A percentile compares a stretch with the other conserved stretches of the same genome.
phyloP scores from a whole-genome alignment of 805 yeast species.

The Metschnikowia dekortorum region DNA sequence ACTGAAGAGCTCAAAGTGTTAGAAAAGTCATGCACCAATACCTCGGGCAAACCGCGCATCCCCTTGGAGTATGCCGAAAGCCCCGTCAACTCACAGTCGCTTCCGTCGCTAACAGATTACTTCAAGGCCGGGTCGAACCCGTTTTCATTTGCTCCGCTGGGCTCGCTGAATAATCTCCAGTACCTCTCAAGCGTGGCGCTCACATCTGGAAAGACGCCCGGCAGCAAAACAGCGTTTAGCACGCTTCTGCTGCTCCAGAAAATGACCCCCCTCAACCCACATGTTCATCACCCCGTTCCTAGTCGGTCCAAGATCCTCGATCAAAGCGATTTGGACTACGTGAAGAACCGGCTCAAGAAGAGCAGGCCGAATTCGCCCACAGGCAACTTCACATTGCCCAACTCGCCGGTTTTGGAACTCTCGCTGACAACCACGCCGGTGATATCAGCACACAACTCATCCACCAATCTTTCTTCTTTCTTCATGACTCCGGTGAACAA shows the following conservation, averaged over 20 bases:
- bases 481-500: conserved; percentile 28
- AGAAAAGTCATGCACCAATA: conserved; percentile 20
- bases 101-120: conserved; percentile 50
- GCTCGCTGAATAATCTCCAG: conserved; percentile 20
- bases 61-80: conserved; percentile 6
- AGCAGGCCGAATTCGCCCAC: conserved; percentile 50
- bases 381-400: conserved; percentile 36
- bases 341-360: conserved; percentile 40
- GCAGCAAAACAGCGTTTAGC: conserved; percentile 27
- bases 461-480: conserved; percentile 34
- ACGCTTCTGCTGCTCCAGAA: conserved; percentile 51
- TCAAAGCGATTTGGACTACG: conserved; percentile 46
- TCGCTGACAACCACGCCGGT: conserved; percentile 38
- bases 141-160: conserved; percentile 10
- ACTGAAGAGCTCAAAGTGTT: conserved; percentile 48
- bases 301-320: conserved; percentile 24
- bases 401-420: conserved; percentile 40
- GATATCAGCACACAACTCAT: conserved; percentile 38
- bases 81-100: conserved; percentile 40
- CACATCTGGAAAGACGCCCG: conserved; percentile 21
- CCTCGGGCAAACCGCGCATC: neutral
- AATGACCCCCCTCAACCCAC: conserved; percentile 45
- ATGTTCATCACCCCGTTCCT: conserved; percentile 16
- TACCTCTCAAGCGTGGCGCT: conserved; percentile 40
- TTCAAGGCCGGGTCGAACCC: conserved; percentile 21